Evolutionary conservation across 2,329 filamentous ascomycete genomes (phyloP), one percentile per base, ranked within the genome.

Genomic region (Arthrobotrys megalospora): DNA sequence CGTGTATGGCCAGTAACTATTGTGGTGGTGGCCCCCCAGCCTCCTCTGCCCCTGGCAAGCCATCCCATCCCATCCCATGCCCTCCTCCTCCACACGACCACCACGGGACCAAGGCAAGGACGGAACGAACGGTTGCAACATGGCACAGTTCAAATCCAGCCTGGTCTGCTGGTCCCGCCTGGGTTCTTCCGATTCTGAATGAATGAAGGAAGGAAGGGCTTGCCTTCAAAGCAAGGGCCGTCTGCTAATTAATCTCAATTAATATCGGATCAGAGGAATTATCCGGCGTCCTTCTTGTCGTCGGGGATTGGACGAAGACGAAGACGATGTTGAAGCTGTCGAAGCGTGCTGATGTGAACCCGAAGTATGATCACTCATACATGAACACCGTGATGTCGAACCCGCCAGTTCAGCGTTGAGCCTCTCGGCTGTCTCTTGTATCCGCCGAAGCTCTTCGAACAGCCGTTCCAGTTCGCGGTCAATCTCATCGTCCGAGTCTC

Each of bases 211-310:
- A 8, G 28, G 36, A 58, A 24, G 19, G 19, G 19, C 3, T 8
- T 10, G 55, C 16, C 55, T 43, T 60, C 55, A 60, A 28, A 28
- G 55, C 36, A 52, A 67, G 48, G 47, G 64, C 48, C 36, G 47
- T 52, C 43, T 55, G 43, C 60, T 48, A 50, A 48, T 64, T 64
- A 64, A 50, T 55, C 64, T 67, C 55, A 45, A 41, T 60, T 60
- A 60, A 60, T 50, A 32, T 34, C 53, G 52, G 67, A 71, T 43
- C 52, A 68, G 43, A 60, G 70, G 70, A 75, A 63, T 63, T 47
- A 58, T 45, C 69, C 60, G 48, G 28, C 38, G 69, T 52, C 60
- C 24, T 48, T 58, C 60, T 24, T 19, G 62, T 43, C 48, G 10
- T 38, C 24, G 24, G 24, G 24, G 24, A 28, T 28, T 28, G 24